phyloP scores from a whole-genome alignment of 306 rosid genomes.

The Quercus cerris region DNA sequence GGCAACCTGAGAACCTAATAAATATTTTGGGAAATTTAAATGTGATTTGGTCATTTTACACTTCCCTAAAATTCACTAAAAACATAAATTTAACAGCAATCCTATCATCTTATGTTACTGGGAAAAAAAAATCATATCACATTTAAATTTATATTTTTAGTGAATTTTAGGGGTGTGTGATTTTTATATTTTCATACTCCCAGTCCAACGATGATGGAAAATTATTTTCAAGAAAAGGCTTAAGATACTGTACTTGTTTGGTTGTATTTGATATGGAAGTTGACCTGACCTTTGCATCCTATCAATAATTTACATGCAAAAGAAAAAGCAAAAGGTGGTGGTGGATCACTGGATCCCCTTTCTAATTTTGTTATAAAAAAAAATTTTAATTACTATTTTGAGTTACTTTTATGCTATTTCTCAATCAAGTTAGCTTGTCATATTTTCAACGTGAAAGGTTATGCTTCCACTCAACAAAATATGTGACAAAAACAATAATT shows the following conservation, averaged over 20 bases:
- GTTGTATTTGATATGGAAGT: not conserved
- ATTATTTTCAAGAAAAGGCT: not conserved
- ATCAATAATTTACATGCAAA: not conserved
- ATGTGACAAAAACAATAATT: not conserved
- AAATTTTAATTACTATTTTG: not conserved
- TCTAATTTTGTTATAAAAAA: not conserved
- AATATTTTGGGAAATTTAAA: too few relatives aligned
- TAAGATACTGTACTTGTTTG: not conserved
- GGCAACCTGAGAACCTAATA: too few relatives aligned
- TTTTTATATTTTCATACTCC: too few relatives aligned
- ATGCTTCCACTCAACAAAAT: slow-evolving; percentile 23
- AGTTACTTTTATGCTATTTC: slow-evolving; percentile 7
- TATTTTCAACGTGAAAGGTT: slow-evolving; percentile 10
- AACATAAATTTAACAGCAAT: too few relatives aligned
- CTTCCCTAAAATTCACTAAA: too few relatives aligned
- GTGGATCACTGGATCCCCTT: not conserved
- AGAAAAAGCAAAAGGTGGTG: not conserved
- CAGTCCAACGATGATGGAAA: not conserved
- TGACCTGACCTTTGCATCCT: not conserved
- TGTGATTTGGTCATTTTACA: too few relatives aligned
- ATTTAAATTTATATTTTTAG: too few relatives aligned
- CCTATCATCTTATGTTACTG: too few relatives aligned
- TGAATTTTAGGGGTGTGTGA: not conserved
- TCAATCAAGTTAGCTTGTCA: slow-evolving; percentile 10
- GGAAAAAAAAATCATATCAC: too few relatives aligned